A percentile compares a stretch with the other conserved stretches of the same genome.
phyloP scores from a whole-genome alignment of 495 filamentous ascomycete species.

The Glarea lozoyensis region DNA sequence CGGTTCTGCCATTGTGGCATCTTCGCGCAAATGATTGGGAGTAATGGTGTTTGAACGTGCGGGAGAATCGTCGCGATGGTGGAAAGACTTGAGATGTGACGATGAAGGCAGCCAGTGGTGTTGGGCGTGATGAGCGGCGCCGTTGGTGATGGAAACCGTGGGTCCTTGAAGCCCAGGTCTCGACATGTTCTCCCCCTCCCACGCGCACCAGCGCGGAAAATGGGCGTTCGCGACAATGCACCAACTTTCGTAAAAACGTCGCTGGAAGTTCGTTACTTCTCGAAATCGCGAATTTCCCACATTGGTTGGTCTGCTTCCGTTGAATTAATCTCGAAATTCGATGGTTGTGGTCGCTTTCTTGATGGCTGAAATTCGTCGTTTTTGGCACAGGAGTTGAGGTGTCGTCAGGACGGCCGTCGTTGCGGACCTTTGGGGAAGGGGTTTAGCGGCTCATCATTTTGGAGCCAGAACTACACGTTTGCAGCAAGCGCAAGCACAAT shows the following conservation, averaged over 20 bases:
- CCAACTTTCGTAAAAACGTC: slow-evolving; percentile 9
- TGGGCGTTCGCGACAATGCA: slow-evolving; percentile 12
- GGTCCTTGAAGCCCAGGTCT: slow-evolving; percentile 7
- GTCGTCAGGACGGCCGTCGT: neutral
- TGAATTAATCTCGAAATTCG: slow-evolving; percentile 6
- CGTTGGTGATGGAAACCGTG: slow-evolving; percentile 43
- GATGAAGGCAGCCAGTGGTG: slow-evolving; percentile 34
- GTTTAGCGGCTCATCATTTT: too few species aligned
- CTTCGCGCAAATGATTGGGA: slow-evolving; percentile 15
- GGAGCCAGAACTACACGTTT: too few species aligned
- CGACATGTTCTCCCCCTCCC: slow-evolving; percentile 16
- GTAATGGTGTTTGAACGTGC: slow-evolving; percentile 20
- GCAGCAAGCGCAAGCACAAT: too few species aligned
- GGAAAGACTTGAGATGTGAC: slow-evolving; percentile 16
- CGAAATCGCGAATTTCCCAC: slow-evolving; percentile 7
- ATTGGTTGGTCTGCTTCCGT: slow-evolving; percentile 14
- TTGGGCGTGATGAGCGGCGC: slow-evolving; percentile 22
- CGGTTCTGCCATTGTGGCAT: slow-evolving; percentile 20
- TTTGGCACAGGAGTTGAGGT: slow-evolving; percentile 8
- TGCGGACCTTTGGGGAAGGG: neutral
- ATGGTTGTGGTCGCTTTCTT: slow-evolving; percentile 14
- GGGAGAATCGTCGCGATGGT: slow-evolving; percentile 14
- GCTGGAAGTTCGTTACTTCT: slow-evolving; percentile 11
- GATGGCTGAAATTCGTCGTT: slow-evolving; percentile 11
- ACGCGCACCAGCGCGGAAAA: slow-evolving; percentile 14